phyloP scores from a whole-genome alignment of 2,329 filamentous ascomycete genomes.

The Cladosporium sp. region DNA sequence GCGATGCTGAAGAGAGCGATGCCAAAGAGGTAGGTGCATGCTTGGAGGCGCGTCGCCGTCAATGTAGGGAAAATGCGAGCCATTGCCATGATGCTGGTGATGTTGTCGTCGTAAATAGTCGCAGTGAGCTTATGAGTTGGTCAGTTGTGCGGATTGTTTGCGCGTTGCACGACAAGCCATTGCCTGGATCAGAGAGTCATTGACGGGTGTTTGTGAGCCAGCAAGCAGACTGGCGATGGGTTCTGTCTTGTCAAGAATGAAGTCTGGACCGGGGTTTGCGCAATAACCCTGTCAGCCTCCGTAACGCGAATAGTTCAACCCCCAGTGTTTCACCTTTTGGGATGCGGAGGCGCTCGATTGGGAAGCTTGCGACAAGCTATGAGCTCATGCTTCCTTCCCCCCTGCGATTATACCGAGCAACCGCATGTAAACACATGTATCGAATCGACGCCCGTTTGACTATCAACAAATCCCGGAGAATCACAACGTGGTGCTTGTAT shows the following conservation, averaged over 20 bases:
- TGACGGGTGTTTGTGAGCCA: not conserved
- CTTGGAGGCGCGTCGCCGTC: constrained; percentile 55
- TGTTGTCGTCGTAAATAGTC: not conserved
- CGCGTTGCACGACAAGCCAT: not conserved
- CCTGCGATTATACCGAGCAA: too few relatives aligned
- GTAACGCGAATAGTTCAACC: not conserved
- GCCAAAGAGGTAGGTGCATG: constrained; percentile 70
- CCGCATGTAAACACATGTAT: too few relatives aligned
- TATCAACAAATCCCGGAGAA: too few relatives aligned
- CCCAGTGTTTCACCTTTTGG: not conserved
- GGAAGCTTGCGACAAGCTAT: not conserved
- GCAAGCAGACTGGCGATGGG: not conserved
- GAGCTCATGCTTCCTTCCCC: not conserved
- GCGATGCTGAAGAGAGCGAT: constrained; percentile 84
- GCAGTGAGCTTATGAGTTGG: not conserved
- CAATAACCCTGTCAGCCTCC: not conserved
- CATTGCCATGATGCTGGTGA: constrained; percentile 18
- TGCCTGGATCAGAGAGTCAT: not conserved
- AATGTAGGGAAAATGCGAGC: constrained; percentile 34
- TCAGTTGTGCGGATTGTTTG: not conserved
- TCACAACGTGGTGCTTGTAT: too few relatives aligned
- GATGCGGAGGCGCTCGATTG: not conserved
- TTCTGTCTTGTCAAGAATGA: not conserved
- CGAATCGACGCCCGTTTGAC: too few relatives aligned
- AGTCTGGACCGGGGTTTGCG: not conserved